Conservation (phyloP, 73 alveolate species). For the Paramecium sexaurelia region DNA sequence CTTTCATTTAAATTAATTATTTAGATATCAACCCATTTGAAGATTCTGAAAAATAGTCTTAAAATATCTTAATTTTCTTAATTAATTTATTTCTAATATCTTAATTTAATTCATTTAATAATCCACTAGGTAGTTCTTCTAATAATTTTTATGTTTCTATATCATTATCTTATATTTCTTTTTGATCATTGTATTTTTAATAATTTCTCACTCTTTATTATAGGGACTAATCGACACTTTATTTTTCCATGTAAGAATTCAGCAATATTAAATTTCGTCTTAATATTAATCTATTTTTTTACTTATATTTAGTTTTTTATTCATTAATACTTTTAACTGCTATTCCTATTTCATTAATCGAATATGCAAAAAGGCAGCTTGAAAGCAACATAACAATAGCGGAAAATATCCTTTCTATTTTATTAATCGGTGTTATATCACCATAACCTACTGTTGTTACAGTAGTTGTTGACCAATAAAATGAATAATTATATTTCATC, state of each 20-base stretch:
- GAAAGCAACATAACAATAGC: slow-evolving; percentile 50
- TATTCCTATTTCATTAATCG: slow-evolving; percentile 52
- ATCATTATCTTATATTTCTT: not conserved
- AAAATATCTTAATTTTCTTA: not conserved
- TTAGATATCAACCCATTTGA: not conserved
- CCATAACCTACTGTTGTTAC: slow-evolving; percentile 13
- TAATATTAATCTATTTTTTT: not conserved
- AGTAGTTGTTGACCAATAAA: not conserved
- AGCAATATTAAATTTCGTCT: slow-evolving; percentile 1
- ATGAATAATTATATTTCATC: not conserved
- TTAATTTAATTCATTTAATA: not conserved
- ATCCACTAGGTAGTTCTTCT: not conserved
- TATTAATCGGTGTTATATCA: slow-evolving; percentile 20
- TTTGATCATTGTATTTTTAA: not conserved
- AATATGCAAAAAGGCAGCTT: slow-evolving; percentile 55
- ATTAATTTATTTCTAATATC: not conserved
- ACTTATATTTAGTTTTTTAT: not conserved
- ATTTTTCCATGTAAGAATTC: slow-evolving; percentile 45
- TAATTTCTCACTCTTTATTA: slow-evolving; percentile 26
- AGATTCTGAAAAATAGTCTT: not conserved
- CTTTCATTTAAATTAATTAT: not conserved
- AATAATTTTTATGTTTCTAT: not conserved
- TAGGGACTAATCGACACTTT: not conserved
- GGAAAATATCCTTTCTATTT: not conserved
- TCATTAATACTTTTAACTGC: not conserved